A percentile compares a stretch with the other conserved stretches of the same genome.
phyloP scores from a whole-genome alignment of 2,329 filamentous ascomycete genomes.

The Orbilia javanica region DNA sequence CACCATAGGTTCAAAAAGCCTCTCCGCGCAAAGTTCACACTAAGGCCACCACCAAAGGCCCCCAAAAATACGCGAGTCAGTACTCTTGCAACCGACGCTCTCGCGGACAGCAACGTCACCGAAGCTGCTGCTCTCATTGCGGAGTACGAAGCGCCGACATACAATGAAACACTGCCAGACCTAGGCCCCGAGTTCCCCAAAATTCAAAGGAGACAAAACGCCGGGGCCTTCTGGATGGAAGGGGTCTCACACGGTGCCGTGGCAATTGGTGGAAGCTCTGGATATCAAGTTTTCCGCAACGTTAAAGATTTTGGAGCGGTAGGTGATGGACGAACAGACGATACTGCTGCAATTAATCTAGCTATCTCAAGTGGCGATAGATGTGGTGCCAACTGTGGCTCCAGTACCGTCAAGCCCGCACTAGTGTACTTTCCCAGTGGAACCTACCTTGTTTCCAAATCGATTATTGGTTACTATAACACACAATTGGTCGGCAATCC shows the following conservation, averaged over 20 bases:
- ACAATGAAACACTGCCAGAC: background rate
- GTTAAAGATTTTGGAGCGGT: background rate
- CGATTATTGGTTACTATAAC: slow-evolving; percentile 50
- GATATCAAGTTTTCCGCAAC: background rate
- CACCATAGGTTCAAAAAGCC: background rate
- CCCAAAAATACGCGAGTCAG: background rate
- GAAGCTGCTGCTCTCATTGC: background rate
- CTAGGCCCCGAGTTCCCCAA: background rate
- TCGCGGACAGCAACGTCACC: background rate
- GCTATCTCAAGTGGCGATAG: background rate
- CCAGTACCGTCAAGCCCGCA: background rate
- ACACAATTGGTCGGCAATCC: slow-evolving; percentile 38
- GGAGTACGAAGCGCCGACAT: background rate
- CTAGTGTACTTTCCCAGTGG: slow-evolving; percentile 20
- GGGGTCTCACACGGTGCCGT: background rate
- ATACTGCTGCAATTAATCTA: background rate
- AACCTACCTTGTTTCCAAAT: slow-evolving; percentile 59
- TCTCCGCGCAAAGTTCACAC: background rate
- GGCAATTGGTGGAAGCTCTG: background rate
- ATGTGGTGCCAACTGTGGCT: background rate
- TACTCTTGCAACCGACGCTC: background rate
- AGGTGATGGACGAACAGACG: background rate
- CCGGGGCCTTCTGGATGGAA: background rate
- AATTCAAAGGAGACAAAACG: background rate
- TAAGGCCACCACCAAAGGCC: background rate